Evolutionary conservation across 768 basidiomycete species (phyloP).

Genomic region (Pholiota molesta): DNA sequence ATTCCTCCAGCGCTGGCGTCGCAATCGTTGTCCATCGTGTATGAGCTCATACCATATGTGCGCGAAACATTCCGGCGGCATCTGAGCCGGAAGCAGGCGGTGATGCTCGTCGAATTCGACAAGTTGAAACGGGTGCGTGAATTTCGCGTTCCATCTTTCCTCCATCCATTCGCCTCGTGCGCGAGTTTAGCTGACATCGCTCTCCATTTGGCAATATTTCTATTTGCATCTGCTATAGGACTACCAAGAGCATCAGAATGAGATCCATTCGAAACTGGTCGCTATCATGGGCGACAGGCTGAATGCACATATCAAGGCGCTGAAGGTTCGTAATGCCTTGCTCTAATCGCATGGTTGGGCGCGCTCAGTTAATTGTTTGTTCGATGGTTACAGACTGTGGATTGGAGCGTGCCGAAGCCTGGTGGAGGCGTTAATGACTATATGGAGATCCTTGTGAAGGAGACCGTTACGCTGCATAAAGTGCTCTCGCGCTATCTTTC

Average conservation of each 20-base stretch:
- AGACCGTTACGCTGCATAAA: conserved; percentile 94
- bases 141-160: not conserved
- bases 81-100: conserved; percentile 91
- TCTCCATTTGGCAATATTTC: conserved; percentile 2
- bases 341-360: conserved; percentile 7
- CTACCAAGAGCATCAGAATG: conserved; percentile 99
- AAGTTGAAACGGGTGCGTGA: conserved; percentile 87
- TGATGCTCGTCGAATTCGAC: conserved; percentile 97
- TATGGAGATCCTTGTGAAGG: conserved; percentile 91
- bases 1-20: conserved; percentile 81
- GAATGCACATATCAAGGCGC: conserved; percentile 78
- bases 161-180: not conserved
- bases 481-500: conserved; percentile 91
- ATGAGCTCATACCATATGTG: conserved; percentile 92
- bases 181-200: not conserved
- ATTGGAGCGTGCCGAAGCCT: conserved; percentile 72
- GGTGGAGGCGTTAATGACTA: conserved; percentile 80
- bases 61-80: conserved; percentile 94
- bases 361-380: not conserved
- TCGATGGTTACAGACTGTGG: conserved; percentile 54
- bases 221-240: conserved; percentile 54
- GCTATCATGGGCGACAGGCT: conserved; percentile 98
- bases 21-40: conserved; percentile 93
- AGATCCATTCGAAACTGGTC: conserved; percentile 96
- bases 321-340: conserved; percentile 55